These are phyloP conservation scores for Exophiala viscosa DNA, from an alignment of 2,329 filamentous ascomycete species.

Conservation along the genomic window DNA sequence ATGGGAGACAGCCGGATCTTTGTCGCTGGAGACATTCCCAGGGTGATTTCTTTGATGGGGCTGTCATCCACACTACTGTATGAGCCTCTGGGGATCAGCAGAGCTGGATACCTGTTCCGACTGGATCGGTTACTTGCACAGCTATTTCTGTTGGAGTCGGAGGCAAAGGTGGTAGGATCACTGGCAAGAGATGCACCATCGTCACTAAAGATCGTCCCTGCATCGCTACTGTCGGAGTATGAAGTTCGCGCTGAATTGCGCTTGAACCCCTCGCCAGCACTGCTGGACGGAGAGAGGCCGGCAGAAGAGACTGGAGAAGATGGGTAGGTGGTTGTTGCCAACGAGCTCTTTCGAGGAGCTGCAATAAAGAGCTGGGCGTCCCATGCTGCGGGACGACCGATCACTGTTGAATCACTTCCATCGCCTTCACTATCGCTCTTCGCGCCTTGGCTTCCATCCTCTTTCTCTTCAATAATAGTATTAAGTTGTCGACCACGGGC, in stretches of 20 bases:
- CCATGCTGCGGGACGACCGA: slow-evolving; percentile 32
- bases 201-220: slow-evolving; percentile 59
- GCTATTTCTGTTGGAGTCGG: slow-evolving; percentile 38
- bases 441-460: slow-evolving; percentile 29
- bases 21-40: slow-evolving; percentile 44
- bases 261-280: slow-evolving; percentile 60
- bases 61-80: slow-evolving; percentile 55
- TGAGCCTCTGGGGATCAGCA: slow-evolving; percentile 57
- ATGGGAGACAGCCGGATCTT: slow-evolving; percentile 72
- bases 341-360: slow-evolving; percentile 18
- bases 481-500: slow-evolving; percentile 57
- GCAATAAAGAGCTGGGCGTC: slow-evolving; percentile 28
- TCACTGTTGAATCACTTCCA: slow-evolving; percentile 35
- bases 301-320: slow-evolving; percentile 33
- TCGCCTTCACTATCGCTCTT: slow-evolving; percentile 37
- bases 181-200: slow-evolving; percentile 44
- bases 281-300: slow-evolving; percentile 56
- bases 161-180: slow-evolving; percentile 48
- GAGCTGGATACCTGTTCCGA: slow-evolving; percentile 53
- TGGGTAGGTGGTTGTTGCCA: slow-evolving; percentile 15
- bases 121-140: slow-evolving; percentile 36
- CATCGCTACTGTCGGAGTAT: slow-evolving; percentile 74
- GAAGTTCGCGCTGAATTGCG: slow-evolving; percentile 75
- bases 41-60: slow-evolving; percentile 44
- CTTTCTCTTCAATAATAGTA: slow-evolving; percentile 60